Conservation (phyloP, 441 rosid species). For the Mallotus repandus region DNA sequence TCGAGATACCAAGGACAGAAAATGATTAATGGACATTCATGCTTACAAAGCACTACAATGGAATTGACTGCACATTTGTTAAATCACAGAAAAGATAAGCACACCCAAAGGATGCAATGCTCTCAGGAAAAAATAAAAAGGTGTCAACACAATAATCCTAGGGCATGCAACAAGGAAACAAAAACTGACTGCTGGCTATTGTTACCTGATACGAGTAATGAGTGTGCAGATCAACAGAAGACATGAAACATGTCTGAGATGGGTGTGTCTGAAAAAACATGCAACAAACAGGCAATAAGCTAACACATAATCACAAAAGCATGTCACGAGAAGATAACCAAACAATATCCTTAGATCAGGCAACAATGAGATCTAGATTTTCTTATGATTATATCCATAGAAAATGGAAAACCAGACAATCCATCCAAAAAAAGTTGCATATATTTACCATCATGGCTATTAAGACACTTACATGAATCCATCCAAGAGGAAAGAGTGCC, state of each 20-base stretch:
- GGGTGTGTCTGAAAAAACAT: slow-evolving; percentile 83
- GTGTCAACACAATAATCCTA: neutral
- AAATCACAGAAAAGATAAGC: neutral
- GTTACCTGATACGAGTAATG: slow-evolving; percentile 93
- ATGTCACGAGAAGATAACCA: neutral
- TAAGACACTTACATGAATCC: slow-evolving; percentile 82
- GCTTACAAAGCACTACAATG: neutral
- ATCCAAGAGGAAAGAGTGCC: slow-evolving; percentile 87
- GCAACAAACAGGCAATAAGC: slow-evolving; percentile 20
- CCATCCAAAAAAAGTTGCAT: neutral
- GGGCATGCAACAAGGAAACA: neutral
- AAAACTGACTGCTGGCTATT: neutral
- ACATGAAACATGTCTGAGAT: slow-evolving; percentile 96
- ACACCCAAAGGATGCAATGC: neutral
- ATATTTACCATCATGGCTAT: slow-evolving; percentile 11
- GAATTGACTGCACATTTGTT: slow-evolving; percentile 2
- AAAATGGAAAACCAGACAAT: neutral
- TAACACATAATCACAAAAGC: neutral
- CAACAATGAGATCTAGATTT: neutral
- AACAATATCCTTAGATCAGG: neutral
- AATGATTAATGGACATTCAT: neutral
- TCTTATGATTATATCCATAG: neutral
- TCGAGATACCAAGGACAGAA: neutral
- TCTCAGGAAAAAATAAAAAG: neutral
- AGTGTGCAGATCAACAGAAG: slow-evolving; percentile 96